Conservation (phyloP, 2,329 filamentous ascomycete genomes). For the Xylaria multiplex region DNA sequence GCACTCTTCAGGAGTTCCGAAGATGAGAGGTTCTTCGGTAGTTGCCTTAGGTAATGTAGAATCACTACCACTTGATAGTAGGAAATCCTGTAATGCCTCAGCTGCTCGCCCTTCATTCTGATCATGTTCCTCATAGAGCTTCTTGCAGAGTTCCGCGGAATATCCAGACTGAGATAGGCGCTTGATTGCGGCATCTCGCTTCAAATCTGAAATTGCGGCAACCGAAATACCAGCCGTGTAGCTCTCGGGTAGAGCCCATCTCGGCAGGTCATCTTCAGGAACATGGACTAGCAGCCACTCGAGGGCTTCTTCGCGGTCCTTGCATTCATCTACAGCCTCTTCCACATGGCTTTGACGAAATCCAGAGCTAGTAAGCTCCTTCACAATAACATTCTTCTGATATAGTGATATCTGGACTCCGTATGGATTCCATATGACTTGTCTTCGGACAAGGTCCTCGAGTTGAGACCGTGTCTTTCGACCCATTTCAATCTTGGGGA, state of each 20-base stretch:
- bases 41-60: constrained; percentile 45
- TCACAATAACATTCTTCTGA: constrained; percentile 70
- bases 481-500: constrained; percentile 94
- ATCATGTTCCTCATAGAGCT: constrained; percentile 74
- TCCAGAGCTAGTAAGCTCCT: constrained; percentile 79
- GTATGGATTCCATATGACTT: constrained; percentile 89
- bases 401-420: constrained; percentile 69
- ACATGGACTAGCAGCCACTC: constrained; percentile 98
- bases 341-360: constrained; percentile 91
- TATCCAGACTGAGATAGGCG: constrained; percentile 86
- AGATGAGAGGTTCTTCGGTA: constrained; percentile 58
- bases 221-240: constrained; percentile 92
- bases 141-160: constrained; percentile 82
- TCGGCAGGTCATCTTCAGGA: constrained; percentile 93
- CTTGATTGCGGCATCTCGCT: constrained; percentile 83
- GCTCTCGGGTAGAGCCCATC: constrained; percentile 89
- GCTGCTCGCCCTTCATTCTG: constrained; percentile 82
- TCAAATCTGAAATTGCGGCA: constrained; percentile 78
- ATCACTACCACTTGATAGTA: constrained; percentile 62
- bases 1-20: constrained; percentile 65
- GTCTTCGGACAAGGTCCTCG: constrained; percentile 79
- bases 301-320: constrained; percentile 89
- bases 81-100: constrained; percentile 77
- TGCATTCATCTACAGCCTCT: constrained; percentile 87
- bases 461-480: constrained; percentile 80